Percentiles rank a stretch among this genome's conserved stretches.
Evolutionary conservation across 805 yeast genomes (phyloP).

Genomic region (Metschnikowia gelsemii): DNA sequence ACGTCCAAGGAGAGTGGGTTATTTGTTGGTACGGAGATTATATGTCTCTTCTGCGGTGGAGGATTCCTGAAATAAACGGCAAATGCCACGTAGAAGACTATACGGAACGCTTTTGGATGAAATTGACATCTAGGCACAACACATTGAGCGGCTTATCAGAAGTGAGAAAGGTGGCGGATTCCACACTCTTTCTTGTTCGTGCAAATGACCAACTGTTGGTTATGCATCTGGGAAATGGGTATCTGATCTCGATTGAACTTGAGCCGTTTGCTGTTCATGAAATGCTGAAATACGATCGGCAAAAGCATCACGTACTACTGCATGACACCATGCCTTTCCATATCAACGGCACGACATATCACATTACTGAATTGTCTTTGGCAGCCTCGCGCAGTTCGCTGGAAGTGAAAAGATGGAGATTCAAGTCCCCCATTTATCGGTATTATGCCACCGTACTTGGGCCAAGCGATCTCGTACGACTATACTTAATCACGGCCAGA

Average conservation of each 20-base stretch:
- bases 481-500: constrained; percentile 10
- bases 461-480: neutral
- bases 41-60: constrained; percentile 4
- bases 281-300: neutral
- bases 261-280: neutral
- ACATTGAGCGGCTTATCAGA: neutral
- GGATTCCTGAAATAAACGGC: neutral
- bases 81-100: neutral
- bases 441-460: neutral
- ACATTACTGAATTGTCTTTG: neutral
- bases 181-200: neutral
- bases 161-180: neutral
- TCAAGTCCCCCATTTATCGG: constrained; percentile 6
- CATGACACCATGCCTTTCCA: neutral
- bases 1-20: constrained; percentile 4
- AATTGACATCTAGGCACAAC: neutral
- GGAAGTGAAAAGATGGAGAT: neutral
- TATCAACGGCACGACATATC: neutral
- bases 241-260: neutral
- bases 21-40: neutral
- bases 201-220: neutral
- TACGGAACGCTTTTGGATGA: neutral
- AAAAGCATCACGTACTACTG: neutral
- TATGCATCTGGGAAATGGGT: constrained; percentile 5
- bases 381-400: neutral